Evolutionary conservation across 352 stramenopile species (phyloP).

Genomic region (Hyaloperonospora arabidopsidis): DNA sequence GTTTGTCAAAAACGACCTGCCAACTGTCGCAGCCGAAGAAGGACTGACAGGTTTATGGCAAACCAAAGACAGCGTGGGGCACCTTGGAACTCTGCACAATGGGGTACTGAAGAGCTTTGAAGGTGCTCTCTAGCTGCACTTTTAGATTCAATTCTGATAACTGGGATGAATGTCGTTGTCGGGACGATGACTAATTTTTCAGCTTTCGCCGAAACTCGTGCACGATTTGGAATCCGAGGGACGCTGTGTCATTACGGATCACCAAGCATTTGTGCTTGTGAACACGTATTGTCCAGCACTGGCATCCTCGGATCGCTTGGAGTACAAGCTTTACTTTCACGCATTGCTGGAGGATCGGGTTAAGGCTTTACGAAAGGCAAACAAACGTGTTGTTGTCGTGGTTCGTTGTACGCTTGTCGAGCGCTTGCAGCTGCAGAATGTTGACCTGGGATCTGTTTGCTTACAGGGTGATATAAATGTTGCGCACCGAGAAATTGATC

Average conservation of each 20-base stretch:
- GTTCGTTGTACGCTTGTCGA: constrained; percentile 22
- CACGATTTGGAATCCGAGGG: constrained; percentile 71
- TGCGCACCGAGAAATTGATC: constrained; percentile 68
- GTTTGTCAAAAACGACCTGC: constrained; percentile 44
- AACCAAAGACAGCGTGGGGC: constrained; percentile 50
- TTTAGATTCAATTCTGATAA: not conserved
- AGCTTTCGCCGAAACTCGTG: constrained; percentile 51
- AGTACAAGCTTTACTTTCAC: constrained; percentile 85
- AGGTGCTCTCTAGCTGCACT: not conserved
- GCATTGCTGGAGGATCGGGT: constrained; percentile 61
- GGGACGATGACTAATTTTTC: not conserved
- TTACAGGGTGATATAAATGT: constrained; percentile 80
- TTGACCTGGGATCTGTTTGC: constrained; percentile 2
- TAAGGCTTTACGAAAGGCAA: constrained; percentile 31
- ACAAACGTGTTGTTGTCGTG: constrained; percentile 59
- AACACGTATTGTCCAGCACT: constrained; percentile 86
- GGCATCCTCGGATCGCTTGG: constrained; percentile 55
- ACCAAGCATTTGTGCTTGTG: constrained; percentile 81
- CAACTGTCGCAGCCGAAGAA: constrained; percentile 61
- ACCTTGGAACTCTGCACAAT: constrained; percentile 38
- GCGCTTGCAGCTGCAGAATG: not conserved
- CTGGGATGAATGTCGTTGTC: not conserved
- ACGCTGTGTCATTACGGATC: constrained; percentile 81
- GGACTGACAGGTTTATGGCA: constrained; percentile 54
- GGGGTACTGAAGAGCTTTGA: constrained; percentile 24